Evolutionary conservation across 2,329 filamentous ascomycete species (phyloP), one percentile per base, ranked within the genome.

Genomic region (Drechslerella coelobrocha): DNA sequence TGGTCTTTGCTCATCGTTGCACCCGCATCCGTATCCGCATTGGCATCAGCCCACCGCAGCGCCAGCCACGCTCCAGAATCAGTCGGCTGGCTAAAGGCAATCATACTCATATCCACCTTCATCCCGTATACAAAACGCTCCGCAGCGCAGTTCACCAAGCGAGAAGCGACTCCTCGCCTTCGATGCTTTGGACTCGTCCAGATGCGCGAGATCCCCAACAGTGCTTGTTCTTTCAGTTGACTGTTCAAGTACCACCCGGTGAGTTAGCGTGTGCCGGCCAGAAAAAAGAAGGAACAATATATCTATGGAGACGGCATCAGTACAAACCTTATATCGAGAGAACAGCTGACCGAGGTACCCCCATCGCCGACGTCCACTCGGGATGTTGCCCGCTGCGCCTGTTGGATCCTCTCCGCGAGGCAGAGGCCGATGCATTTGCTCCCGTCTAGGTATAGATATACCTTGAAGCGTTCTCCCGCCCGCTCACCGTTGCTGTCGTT

Each of bases 371-470:
- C 39, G 0, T 56, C 52, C 21, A n/a, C 7, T 26, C 43, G 21
- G 8, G 24, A 19, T 10, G 12, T n/a, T 23, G 57, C 65, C 65
- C 65, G 50, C 39, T 69, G 65, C 7, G 84, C 85, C 74, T 84
- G 82, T 76, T 79, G 81, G 72, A 89, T 88, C 55, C 83, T 81
- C 78, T 89, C 85, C 7, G 82, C 84, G 26, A 89, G 79, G 75
- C 85, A 84, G 17, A 86, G 79, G 1, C 85, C 87, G 7, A 89
- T 81, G 74, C 86, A 89, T 73, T 85, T 87, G 53, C 82, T 82
- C 37, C 83, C 83, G 65, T 82, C 82, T 66, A 89, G 80, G 75
- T 88, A 87, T 26, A 89, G 74, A 74, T 86, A 89, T 9, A 84
- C 82, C 74, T 84, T 86, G 78, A 84, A 88, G 53, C 83, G 81